Conservation (phyloP, 2,329 filamentous ascomycete genomes). For the Zymoseptoria brevis region DNA sequence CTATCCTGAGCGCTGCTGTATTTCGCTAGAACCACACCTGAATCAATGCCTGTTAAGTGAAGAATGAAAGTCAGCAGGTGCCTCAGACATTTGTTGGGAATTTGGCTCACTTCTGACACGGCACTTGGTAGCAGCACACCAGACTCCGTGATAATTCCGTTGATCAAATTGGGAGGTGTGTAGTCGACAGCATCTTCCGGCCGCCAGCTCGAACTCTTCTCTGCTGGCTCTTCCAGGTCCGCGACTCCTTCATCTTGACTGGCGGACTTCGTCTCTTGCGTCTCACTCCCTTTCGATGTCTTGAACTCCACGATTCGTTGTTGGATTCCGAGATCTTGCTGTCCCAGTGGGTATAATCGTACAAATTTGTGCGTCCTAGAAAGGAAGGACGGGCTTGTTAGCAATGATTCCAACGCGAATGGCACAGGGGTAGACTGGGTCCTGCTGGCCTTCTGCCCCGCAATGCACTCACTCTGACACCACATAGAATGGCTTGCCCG, state of each 20-base stretch:
- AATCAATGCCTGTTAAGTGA: slow-evolving; percentile 39
- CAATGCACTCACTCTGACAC: slow-evolving; percentile 55
- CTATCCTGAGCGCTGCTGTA: background rate
- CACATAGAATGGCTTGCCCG: slow-evolving; percentile 75
- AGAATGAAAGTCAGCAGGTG: no score
- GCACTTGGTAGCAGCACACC: slow-evolving; percentile 63
- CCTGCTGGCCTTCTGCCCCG: no score
- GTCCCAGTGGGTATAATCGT: slow-evolving; percentile 71
- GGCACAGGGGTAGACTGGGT: no score
- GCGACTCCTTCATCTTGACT: slow-evolving; percentile 21
- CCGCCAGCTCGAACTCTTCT: slow-evolving; percentile 20
- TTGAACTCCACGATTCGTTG: slow-evolving; percentile 71
- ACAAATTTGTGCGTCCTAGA: slow-evolving; percentile 76
- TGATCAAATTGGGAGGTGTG: slow-evolving; percentile 60
- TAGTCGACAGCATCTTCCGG: slow-evolving; percentile 52
- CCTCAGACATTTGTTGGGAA: no score
- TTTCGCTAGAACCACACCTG: slow-evolving; percentile 46
- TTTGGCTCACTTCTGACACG: slow-evolving; percentile 52
- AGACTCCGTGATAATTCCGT: slow-evolving; percentile 67
- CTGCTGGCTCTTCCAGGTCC: slow-evolving; percentile 22
- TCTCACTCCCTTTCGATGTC: slow-evolving; percentile 36
- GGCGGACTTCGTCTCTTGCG: slow-evolving; percentile 5
- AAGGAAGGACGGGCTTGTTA: no score
- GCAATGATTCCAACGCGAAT: no score
- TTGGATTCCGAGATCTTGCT: slow-evolving; percentile 71